Percentiles rank a stretch among this genome's conserved stretches.
Evolutionary conservation across 352 stramenopile species (phyloP).

Genomic region (Globisporangium spiculum): DNA sequence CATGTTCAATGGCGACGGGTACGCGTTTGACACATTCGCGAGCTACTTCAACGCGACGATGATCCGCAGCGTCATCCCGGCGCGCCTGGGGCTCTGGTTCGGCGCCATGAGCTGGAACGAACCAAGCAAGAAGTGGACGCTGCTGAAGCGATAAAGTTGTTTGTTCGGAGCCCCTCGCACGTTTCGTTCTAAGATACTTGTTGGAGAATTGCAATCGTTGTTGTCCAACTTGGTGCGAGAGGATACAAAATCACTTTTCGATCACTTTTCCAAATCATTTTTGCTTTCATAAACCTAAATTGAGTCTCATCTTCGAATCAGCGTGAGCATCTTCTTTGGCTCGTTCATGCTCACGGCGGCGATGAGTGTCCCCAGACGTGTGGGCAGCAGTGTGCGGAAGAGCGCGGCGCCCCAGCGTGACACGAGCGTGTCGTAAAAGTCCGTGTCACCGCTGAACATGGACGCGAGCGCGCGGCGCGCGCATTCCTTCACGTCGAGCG

Average conservation of each 20-base stretch:
- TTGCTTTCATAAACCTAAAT: background rate
- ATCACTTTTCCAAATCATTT: background rate
- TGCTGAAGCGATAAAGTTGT: background rate
- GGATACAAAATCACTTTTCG: background rate
- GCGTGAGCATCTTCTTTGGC: constrained; percentile 7
- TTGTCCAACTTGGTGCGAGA: background rate
- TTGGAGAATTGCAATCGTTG: background rate
- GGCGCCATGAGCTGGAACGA: constrained; percentile 6
- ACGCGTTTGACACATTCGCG: constrained; percentile 52
- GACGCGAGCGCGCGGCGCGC: constrained; percentile 39
- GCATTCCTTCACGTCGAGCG: constrained; percentile 39
- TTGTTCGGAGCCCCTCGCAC: too few relatives aligned
- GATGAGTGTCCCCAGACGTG: constrained; percentile 35
- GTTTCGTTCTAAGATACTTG: too few relatives aligned
- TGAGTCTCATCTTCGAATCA: constrained; percentile 1
- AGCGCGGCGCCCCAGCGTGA: constrained; percentile 32
- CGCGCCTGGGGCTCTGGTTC: constrained; percentile 7
- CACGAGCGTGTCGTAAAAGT: constrained; percentile 56
- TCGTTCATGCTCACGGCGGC: constrained; percentile 36
- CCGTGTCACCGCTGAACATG: constrained; percentile 44
- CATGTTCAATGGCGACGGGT: constrained; percentile 20
- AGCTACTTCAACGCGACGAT: constrained; percentile 1
- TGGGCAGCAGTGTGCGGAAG: constrained; percentile 32
- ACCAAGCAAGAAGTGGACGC: background rate
- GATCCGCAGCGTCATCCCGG: constrained; percentile 7